A percentile compares a stretch with the other conserved stretches of the same genome.
Conservation (phyloP, 805 yeast species). For the Grigorovia humatica region DNA sequence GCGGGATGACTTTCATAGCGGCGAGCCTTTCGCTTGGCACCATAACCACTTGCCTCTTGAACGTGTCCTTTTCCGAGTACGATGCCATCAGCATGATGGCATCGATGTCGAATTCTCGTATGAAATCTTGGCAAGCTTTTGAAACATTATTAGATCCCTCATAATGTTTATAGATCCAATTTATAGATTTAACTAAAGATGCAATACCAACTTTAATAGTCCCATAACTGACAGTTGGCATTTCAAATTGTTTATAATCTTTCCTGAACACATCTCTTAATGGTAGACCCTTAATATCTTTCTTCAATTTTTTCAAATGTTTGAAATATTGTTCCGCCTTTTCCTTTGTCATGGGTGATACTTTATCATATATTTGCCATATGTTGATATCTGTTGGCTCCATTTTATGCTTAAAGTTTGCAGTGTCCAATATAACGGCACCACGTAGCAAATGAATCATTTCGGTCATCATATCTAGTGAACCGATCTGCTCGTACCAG, state of each 20-base stretch:
- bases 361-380: slow-evolving; percentile 27
- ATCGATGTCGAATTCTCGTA: slow-evolving; percentile 28
- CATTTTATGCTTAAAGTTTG: slow-evolving; percentile 53
- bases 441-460: slow-evolving; percentile 43
- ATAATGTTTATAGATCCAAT: slow-evolving; percentile 37
- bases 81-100: slow-evolving; percentile 41
- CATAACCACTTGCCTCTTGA: slow-evolving; percentile 36
- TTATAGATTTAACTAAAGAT: slow-evolving; percentile 55
- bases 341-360: not conserved
- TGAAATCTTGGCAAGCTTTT: slow-evolving; percentile 18
- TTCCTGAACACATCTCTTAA: slow-evolving; percentile 57
- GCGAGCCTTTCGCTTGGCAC: slow-evolving; percentile 9
- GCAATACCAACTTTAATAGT: slow-evolving; percentile 55
- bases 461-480: slow-evolving; percentile 20
- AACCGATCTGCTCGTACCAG: slow-evolving; percentile 31
- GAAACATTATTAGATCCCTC: slow-evolving; percentile 20
- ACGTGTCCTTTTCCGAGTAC: slow-evolving; percentile 26
- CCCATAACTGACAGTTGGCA: slow-evolving; percentile 1
- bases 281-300: slow-evolving; percentile 50
- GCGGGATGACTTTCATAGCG: slow-evolving; percentile 2
- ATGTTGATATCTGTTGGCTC: slow-evolving; percentile 48
- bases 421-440: slow-evolving; percentile 71
- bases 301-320: slow-evolving; percentile 40
- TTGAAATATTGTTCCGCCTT: slow-evolving; percentile 19
- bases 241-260: slow-evolving; percentile 69